phyloP scores from a whole-genome alignment of 2,329 filamentous ascomycete genomes.

The Furcasterigmium sp. region DNA sequence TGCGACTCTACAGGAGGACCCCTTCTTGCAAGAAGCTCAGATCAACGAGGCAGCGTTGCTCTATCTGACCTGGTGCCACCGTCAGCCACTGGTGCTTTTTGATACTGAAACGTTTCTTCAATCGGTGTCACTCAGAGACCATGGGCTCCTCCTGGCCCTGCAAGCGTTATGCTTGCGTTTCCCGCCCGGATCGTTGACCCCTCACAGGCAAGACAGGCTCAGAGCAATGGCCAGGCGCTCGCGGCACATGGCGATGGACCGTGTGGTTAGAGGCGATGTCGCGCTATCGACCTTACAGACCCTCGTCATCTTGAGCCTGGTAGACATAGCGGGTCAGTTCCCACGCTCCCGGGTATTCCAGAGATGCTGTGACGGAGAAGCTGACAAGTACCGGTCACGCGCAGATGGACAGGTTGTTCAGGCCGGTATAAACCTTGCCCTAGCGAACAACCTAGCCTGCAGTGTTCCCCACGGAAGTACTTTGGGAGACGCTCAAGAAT shows the following conservation, averaged over 20 bases:
- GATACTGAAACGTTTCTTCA: slow-evolving; percentile 31
- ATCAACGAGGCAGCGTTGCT: slow-evolving; percentile 15
- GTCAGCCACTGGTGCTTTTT: slow-evolving; percentile 43
- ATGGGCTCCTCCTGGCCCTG: slow-evolving; percentile 24
- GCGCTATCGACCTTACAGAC: slow-evolving; percentile 31
- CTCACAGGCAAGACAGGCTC: too few relatives aligned
- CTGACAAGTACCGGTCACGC: too few relatives aligned
- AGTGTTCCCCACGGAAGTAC: slow-evolving; percentile 12
- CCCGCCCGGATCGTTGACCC: slow-evolving; percentile 5
- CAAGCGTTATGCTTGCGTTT: slow-evolving; percentile 39
- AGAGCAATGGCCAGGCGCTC: too few relatives aligned
- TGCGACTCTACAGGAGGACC: too few relatives aligned
- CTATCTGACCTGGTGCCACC: slow-evolving; percentile 41
- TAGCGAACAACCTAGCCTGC: slow-evolving; percentile 16
- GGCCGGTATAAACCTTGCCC: slow-evolving; percentile 15
- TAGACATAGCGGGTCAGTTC: slow-evolving; percentile 27
- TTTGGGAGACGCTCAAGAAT: slow-evolving; percentile 15
- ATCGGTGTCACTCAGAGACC: slow-evolving; percentile 28
- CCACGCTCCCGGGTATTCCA: too few relatives aligned
- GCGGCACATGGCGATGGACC: slow-evolving; percentile 20
- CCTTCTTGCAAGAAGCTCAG: too few relatives aligned
- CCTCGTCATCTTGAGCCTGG: slow-evolving; percentile 27
- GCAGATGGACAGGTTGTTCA: slow-evolving; percentile 16
- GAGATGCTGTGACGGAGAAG: too few relatives aligned
- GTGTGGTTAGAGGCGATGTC: slow-evolving; percentile 24